Evolutionary conservation across 1,284 basidiomycete genomes (phyloP), one percentile per base, ranked within the genome.

Genomic region (Microbotryomycetes sp.): DNA sequence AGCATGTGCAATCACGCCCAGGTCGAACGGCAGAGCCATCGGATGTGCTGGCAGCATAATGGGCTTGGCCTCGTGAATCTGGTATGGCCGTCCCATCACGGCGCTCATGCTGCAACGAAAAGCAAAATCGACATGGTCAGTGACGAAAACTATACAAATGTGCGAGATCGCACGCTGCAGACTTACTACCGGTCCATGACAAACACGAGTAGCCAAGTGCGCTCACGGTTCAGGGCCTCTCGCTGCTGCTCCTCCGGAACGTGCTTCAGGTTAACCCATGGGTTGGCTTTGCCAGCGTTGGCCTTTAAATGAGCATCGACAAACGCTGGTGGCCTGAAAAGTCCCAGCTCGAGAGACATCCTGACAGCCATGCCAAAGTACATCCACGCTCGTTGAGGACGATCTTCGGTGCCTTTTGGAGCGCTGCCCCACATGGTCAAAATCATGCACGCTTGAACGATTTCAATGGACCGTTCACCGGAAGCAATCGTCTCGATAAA

Each of bases 51-150:
- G 64, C 21, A 66, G 45, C 3, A 66, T 45, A 3, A 62, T 35
- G n/a, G 64, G 58, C 47, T 66, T 66, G 29, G 61, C 55, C 27
- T 66, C 64, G 16, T 63, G 64, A 35, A 66, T 63, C 45, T 66
- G 64, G 51, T 66, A 60, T 11, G 64, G 64, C 24, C 64, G 50
- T 3, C 64, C 64, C 64, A 66, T 66, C 0, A 63, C 64, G 5
- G 61, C 58, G 6, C 60, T 57, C 57, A 66, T 63, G 45, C 61
- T 66, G 48, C n/a, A 16, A 27, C 24, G 2, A 1, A 2, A 18
- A 24, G n/a, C n/a, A n/a, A n/a, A n/a, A 5, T 16, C 30, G 13
- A 24, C 13, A 16, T 16, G 21, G 2, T 53, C 28, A 21, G 15
- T 35, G 24, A 2, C 30, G n/a, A 26, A 11, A 11, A 21, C 18